A percentile compares a stretch with the other conserved stretches of the same genome.
Evolutionary conservation across 306 rosid genomes (phyloP).

Genomic region (Crataegus laevigata): DNA sequence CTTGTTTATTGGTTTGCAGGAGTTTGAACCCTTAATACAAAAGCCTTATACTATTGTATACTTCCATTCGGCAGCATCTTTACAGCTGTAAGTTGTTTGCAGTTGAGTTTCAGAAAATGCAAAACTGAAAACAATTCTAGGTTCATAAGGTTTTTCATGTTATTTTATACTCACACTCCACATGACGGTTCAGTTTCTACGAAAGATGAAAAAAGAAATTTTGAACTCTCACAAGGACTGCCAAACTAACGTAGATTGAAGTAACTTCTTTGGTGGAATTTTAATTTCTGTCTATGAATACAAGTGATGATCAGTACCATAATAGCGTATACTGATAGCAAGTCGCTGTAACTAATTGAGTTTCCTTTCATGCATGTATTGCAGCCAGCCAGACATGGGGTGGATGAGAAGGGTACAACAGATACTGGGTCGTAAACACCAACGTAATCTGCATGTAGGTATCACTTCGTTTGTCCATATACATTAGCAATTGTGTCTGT

Average conservation of each 20-base stretch:
- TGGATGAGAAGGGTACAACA: slow-evolving; percentile 90
- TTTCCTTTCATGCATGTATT: slow-evolving; percentile 15
- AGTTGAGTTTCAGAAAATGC: slow-evolving; percentile 12
- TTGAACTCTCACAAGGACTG: neutral
- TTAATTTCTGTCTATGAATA: neutral
- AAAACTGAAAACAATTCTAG: neutral
- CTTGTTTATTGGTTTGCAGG: slow-evolving; percentile 46
- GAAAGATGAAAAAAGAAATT: neutral
- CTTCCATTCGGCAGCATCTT: slow-evolving; percentile 95
- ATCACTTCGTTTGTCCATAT: neutral
- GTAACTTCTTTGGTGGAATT: neutral
- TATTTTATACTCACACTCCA: neutral
- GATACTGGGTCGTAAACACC: slow-evolving; percentile 92
- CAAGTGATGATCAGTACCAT: neutral
- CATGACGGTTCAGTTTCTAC: neutral
- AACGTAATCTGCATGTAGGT: slow-evolving; percentile 76
- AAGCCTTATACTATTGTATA: slow-evolving; percentile 89
- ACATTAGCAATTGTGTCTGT: slow-evolving; percentile 8
- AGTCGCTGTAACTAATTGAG: neutral
- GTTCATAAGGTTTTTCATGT: neutral
- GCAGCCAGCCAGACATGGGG: slow-evolving; percentile 91
- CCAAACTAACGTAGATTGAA: neutral
- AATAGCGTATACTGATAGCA: neutral
- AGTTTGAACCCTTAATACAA: slow-evolving; percentile 92
- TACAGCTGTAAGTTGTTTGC: slow-evolving; percentile 69